phyloP scores from a whole-genome alignment of 2,329 filamentous ascomycete species.

The Pseudocercospora cruenta region DNA sequence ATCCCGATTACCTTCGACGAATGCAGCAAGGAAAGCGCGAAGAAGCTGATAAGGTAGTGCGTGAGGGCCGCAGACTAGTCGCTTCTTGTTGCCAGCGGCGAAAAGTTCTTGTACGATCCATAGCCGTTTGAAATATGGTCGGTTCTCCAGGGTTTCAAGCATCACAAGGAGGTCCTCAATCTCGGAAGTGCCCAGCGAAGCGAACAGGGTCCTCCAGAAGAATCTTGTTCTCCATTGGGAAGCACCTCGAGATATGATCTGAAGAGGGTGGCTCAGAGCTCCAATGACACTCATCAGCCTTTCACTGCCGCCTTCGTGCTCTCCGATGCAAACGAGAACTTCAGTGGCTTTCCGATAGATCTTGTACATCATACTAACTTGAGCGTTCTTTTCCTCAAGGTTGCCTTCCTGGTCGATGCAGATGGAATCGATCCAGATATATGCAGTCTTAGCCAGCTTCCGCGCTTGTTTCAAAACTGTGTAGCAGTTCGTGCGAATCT shows the following conservation, averaged over 20 bases:
- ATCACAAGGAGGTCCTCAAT: background rate
- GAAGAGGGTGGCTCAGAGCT: background rate
- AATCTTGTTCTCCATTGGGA: background rate
- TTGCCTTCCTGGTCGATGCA: background rate
- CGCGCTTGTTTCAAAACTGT: background rate
- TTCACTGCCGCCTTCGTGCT: background rate
- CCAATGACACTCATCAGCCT: background rate
- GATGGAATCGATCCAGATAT: background rate
- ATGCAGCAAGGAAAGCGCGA: background rate
- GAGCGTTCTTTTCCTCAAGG: background rate
- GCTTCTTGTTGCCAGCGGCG: background rate
- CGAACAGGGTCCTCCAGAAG: background rate
- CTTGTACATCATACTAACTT: background rate
- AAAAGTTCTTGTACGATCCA: background rate
- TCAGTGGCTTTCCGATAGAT: background rate
- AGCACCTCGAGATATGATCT: background rate
- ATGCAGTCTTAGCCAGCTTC: background rate
- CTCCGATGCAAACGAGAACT: background rate
- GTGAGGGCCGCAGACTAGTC: background rate
- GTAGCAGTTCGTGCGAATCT: background rate
- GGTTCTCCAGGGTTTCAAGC: background rate
- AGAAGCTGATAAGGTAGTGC: background rate
- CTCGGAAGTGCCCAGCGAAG: background rate
- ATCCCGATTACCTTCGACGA: background rate
- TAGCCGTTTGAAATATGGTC: background rate